A percentile compares a stretch with the other conserved stretches of the same genome.
phyloP scores from a whole-genome alignment of 2,329 filamentous ascomycete genomes.

The Akanthomyces dipterigenus region DNA sequence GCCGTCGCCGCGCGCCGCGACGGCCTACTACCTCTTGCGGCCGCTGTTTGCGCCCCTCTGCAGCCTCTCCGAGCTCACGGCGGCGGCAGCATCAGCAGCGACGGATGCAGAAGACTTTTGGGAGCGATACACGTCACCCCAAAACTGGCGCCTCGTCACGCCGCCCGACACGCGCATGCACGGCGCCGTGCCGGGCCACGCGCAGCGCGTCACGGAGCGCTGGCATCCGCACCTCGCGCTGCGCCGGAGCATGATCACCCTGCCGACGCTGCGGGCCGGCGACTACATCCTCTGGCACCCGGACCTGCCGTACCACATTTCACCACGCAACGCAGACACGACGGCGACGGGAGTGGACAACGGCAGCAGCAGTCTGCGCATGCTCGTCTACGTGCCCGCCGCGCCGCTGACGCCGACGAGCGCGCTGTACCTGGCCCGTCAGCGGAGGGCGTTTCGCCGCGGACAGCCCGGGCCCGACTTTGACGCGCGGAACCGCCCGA shows the following conservation, averaged over 20 bases:
- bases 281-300: constrained; percentile 56
- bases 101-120: constrained; percentile 33
- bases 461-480: constrained; percentile 51
- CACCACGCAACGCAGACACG: too few relatives aligned
- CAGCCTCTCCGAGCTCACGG: neutral
- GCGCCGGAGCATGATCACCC: constrained; percentile 46
- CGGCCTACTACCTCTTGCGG: constrained; percentile 66
- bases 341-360: constrained; percentile 21
- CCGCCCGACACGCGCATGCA: constrained; percentile 51
- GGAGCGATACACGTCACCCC: constrained; percentile 44
- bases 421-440: constrained; percentile 49
- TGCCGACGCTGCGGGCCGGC: constrained; percentile 46
- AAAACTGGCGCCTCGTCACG: constrained; percentile 38
- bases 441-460: constrained; percentile 49
- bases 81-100: constrained; percentile 23
- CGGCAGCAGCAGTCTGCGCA: constrained; percentile 25
- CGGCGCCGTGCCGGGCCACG: constrained; percentile 51
- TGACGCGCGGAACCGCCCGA: constrained; percentile 41
- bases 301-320: constrained; percentile 50
- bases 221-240: constrained; percentile 53
- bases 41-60: constrained; percentile 42
- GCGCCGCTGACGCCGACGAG: constrained; percentile 52
- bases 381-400: constrained; percentile 49
- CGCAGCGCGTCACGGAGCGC: constrained; percentile 49
- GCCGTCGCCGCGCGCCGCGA: constrained; percentile 67